Conservation (phyloP, 169 alveolate genomes). For the Fabrea salina region DNA sequence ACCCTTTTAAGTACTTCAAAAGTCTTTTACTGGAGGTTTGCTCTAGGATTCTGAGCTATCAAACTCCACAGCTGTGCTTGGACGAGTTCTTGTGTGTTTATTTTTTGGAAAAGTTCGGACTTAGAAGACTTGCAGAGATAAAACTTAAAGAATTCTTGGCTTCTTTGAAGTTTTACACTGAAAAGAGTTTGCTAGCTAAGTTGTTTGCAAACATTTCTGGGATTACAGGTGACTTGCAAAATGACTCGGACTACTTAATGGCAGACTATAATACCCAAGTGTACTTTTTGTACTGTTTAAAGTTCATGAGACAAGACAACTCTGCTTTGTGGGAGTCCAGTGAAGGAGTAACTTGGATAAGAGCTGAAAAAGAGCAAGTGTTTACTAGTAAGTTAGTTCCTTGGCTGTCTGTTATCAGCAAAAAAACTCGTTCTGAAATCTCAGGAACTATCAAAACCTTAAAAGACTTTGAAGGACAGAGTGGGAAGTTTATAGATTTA, state of each 20-base stretch:
- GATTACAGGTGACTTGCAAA: neutral
- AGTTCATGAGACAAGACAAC: neutral
- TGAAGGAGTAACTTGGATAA: conserved; percentile 19
- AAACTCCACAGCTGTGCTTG: neutral
- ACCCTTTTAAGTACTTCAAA: neutral
- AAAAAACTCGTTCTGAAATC: neutral
- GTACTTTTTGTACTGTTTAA: conserved; percentile 22
- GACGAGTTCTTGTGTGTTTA: conserved; percentile 20
- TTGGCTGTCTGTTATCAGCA: neutral
- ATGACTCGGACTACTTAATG: neutral
- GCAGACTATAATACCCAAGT: conserved; percentile 9
- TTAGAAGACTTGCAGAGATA: conserved; percentile 24
- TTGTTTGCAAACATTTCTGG: conserved; percentile 26
- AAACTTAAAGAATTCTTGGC: neutral
- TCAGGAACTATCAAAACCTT: neutral
- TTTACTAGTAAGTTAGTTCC: neutral
- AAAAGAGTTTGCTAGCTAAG: neutral
- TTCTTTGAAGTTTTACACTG: conserved; percentile 17
- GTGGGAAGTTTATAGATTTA: neutral
- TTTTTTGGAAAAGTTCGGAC: neutral
- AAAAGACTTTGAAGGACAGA: neutral
- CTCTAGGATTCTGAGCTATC: neutral
- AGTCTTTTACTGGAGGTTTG: conserved; percentile 11
- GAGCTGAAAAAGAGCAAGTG: neutral
- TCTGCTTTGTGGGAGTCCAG: neutral